A percentile compares a stretch with the other conserved stretches of the same genome.
These are phyloP conservation scores for Wickerhamiella qilinensis DNA, from an alignment of 805 yeast species.

Conservation along the genomic window DNA sequence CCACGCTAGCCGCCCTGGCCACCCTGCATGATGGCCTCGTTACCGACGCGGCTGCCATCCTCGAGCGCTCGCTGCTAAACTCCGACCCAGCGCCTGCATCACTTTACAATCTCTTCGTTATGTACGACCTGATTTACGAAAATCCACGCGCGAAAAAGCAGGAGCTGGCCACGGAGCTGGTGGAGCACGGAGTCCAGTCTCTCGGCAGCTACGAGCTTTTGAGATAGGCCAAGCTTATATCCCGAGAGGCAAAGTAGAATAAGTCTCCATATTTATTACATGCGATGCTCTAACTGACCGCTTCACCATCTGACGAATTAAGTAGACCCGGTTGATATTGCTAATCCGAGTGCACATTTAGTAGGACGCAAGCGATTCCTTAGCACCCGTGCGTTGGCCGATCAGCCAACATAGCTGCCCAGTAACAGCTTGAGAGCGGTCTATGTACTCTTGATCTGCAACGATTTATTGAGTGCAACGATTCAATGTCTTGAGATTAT, in stretches of 20 bases:
- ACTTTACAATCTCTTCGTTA: conserved; percentile 15
- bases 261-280: background rate
- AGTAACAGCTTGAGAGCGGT: no score
- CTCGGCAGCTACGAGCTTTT: conserved; percentile 9
- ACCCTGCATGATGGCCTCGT: conserved; percentile 17
- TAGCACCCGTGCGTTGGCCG: no score
- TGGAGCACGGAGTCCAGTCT: conserved; percentile 5
- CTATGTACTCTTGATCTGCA: no score
- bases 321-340: no score
- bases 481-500: no score
- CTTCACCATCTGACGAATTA: no score
- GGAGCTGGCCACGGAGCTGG: conserved; percentile 1
- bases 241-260: background rate
- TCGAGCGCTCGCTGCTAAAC: conserved; percentile 9
- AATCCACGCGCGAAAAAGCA: conserved; percentile 1
- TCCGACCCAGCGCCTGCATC: conserved; percentile 4
- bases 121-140: conserved; percentile 16
- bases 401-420: no score
- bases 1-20: conserved; percentile 10
- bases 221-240: background rate
- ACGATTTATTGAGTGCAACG: no score
- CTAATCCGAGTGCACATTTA: no score
- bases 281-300: no score
- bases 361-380: no score
- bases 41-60: conserved; percentile 9